Evolutionary conservation across 1,284 basidiomycete genomes (phyloP).

Genomic region (Cutaneotrichosporon mucoides): DNA sequence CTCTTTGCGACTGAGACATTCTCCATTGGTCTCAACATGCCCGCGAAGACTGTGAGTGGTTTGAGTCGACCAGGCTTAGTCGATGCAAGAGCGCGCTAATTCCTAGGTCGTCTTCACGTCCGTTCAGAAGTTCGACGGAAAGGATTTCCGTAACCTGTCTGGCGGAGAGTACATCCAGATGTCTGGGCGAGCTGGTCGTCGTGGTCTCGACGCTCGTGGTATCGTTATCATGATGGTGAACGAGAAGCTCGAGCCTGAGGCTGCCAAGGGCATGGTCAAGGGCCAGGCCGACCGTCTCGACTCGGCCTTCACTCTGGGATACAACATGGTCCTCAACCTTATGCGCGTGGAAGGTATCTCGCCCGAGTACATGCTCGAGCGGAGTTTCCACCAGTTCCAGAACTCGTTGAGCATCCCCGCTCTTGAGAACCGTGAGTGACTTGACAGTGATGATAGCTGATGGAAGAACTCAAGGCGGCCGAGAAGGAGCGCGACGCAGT

Average conservation of each 20-base stretch:
- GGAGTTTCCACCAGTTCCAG: constrained; percentile 98
- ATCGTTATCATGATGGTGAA: constrained; percentile 99
- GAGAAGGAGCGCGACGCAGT: constrained; percentile 67
- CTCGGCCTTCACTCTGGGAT: constrained; percentile 97
- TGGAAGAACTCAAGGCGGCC: constrained; percentile 66
- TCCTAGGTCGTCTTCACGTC: constrained; percentile 77
- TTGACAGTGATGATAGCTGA: background rate
- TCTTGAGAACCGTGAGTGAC: constrained; percentile 70
- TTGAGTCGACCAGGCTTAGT: background rate
- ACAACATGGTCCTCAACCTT: constrained; percentile 98
- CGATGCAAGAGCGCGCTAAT: background rate
- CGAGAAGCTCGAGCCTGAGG: constrained; percentile 88
- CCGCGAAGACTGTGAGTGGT: constrained; percentile 62
- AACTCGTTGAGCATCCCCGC: constrained; percentile 83
- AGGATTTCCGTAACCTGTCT: constrained; percentile 84
- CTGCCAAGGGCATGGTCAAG: constrained; percentile 97
- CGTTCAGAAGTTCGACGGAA: constrained; percentile 93
- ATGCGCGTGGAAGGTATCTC: constrained; percentile 99
- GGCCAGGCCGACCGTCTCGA: constrained; percentile 96
- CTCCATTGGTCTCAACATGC: constrained; percentile 99
- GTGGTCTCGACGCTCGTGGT: constrained; percentile 96
- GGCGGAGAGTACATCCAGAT: constrained; percentile 90
- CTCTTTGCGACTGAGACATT: constrained; percentile 99
- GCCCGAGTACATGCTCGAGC: constrained; percentile 96
- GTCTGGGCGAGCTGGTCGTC: constrained; percentile 95